Base-by-base conservation (phyloP, 345 rosid species). In the Hibiscus syriacus region DNA sequence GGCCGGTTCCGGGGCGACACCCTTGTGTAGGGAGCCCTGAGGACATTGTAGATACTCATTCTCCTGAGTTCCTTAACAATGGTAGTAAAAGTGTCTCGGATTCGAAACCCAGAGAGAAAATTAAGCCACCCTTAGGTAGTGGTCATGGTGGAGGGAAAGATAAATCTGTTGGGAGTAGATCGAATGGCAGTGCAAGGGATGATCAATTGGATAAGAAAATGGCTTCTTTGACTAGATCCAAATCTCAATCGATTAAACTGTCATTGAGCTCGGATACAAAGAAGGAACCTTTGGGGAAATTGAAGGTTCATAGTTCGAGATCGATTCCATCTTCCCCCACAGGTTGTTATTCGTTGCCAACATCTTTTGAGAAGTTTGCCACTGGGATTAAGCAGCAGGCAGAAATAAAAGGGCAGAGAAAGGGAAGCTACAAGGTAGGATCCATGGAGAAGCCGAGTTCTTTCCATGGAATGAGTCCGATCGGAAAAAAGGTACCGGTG, bases 1-100 rank as follows among this genome's bases (percentile, higher is more conserved):
- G 94, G 78, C 99, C 99, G 0, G 82, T 94, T 55, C 99, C 99
- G 2, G 99, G 99, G 45, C 81, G 99, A 70, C 99, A 91, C 73
- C 85, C 92, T 17, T 94, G 99, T 77, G 85, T 94, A 34, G 99
- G 99, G n/a, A 79, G 70, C 81, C 99, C 99, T 32, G 96, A 89
- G 75, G 99, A 94, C 74, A 91, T 94, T 68, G 97, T 85, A 65
- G 99, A 95, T 39, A 84, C 97, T 63, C 85, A 79, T 38, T 80
- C 96, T 0, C 85, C 73, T 20, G 95, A 92, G 50, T 94, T 94
- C 41, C 92, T 94, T 10, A 84, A 55, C 38, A 77, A 78, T 65
- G 73, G 75, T 27, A 65, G 16, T 54, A 67, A 25, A 27, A 46
- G 29, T 76, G 46, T 62, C 67, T 68, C 82, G 13, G 73, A 83